Conservation (phyloP, 305 asterid species). For the Fraxinus albicans region DNA sequence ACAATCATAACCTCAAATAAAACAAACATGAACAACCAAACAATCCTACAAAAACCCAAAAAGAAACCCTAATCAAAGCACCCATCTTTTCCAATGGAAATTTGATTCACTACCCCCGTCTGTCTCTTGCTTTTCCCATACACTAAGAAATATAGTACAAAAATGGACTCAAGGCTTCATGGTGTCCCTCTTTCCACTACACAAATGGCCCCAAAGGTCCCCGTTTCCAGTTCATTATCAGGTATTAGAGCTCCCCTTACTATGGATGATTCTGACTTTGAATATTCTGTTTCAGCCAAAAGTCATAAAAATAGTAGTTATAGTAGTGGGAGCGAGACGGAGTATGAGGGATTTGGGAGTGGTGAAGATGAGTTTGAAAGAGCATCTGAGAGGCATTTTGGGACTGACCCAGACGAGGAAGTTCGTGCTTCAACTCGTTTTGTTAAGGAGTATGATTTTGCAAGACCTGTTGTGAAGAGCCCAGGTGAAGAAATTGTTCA, state of each 20-base stretch:
- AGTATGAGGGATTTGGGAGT: slow-evolving; percentile 50
- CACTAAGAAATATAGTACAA: neutral
- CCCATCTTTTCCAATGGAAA: slow-evolving; percentile 26
- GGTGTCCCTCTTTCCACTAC: slow-evolving; percentile 62
- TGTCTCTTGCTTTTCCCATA: slow-evolving; percentile 12
- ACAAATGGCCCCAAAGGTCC: slow-evolving; percentile 44
- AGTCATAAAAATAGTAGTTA: slow-evolving; percentile 44
- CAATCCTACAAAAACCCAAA: slow-evolving; percentile 28
- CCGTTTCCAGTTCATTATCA: slow-evolving; percentile 36
- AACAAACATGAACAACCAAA: slow-evolving; percentile 21
- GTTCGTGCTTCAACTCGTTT: slow-evolving; percentile 38
- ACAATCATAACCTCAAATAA: slow-evolving; percentile 31
- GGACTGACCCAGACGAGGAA: slow-evolving; percentile 35
- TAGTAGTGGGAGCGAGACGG: slow-evolving; percentile 50
- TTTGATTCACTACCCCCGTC: slow-evolving; percentile 11
- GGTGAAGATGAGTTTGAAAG: slow-evolving; percentile 54
- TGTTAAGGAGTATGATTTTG: slow-evolving; percentile 31
- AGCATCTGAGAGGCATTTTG: slow-evolving; percentile 33
- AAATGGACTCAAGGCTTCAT: slow-evolving; percentile 46
- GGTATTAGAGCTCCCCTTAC: slow-evolving; percentile 97
- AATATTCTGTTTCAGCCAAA: slow-evolving; percentile 41
- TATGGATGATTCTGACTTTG: slow-evolving; percentile 75
- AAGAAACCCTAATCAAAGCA: slow-evolving; percentile 27
- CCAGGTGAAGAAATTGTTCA: slow-evolving; percentile 31
- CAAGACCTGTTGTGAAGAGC: slow-evolving; percentile 38